A percentile compares a stretch with the other conserved stretches of the same genome.
Conservation (phyloP, 345 rosid genomes). For the Euphorbia tirucalli region DNA sequence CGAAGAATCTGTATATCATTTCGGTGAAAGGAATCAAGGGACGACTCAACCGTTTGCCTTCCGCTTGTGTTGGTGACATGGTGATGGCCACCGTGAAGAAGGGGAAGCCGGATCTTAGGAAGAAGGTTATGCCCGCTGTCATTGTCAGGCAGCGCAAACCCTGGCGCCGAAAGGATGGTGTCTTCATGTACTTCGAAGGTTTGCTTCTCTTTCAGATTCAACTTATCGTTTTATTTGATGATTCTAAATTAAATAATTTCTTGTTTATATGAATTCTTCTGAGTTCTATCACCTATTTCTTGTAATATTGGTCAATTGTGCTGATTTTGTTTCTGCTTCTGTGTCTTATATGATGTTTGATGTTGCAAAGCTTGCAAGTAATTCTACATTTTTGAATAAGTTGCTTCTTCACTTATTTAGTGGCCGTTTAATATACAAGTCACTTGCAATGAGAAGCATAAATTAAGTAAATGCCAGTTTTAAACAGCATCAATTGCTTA, state of each 20-base stretch:
- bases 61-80: conserved; percentile 96
- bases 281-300: not conserved
- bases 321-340: not conserved
- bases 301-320: not conserved
- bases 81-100: conserved; percentile 98
- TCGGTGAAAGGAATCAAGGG: conserved; percentile 97
- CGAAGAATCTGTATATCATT: conserved; percentile 91
- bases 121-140: conserved; percentile 96
- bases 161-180: conserved; percentile 99
- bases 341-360: not conserved
- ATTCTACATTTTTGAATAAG: not conserved
- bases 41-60: conserved; percentile 81
- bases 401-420: conserved; percentile 10
- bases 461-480: conserved; percentile 9
- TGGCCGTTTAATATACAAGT: conserved; percentile 3
- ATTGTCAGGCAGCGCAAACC: conserved; percentile 95
- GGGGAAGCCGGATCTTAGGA: conserved; percentile 91
- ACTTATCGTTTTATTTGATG: not conserved
- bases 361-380: not conserved
- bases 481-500: conserved; percentile 12
- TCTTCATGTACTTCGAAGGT: conserved; percentile 98
- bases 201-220: not conserved
- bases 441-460: conserved; percentile 15
- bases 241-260: not conserved
- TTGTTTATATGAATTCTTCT: not conserved